Evolutionary conservation across 768 basidiomycete species (phyloP).

Genomic region (Kwoniella sp.): DNA sequence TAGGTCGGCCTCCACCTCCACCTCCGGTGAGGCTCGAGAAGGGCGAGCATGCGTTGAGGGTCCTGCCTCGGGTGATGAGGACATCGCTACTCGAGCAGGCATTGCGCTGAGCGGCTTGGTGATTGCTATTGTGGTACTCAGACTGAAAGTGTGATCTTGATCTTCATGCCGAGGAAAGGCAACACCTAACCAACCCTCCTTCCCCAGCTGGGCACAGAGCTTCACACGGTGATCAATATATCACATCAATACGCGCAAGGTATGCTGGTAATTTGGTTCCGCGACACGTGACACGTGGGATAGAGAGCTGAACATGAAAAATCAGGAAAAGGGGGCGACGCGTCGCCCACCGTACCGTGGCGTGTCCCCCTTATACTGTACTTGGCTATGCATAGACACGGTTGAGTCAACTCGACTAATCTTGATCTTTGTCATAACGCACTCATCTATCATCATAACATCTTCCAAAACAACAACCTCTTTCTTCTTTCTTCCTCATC

Average conservation of each 20-base stretch:
- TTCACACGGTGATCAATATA: neutral
- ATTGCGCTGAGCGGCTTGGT: neutral
- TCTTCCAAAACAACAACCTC: neutral
- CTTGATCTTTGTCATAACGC: neutral
- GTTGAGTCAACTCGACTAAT: constrained; percentile 1
- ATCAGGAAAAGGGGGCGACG: neutral
- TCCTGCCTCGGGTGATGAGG: constrained; percentile 12
- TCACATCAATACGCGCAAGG: too few species aligned
- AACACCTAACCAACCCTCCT: too few species aligned
- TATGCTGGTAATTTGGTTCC: neutral
- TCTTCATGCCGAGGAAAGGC: too few species aligned
- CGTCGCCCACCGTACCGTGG: neutral
- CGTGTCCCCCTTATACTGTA: too few species aligned
- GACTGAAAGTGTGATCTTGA: too few species aligned
- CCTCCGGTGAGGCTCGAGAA: neutral
- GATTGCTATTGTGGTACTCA: neutral
- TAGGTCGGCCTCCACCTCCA: constrained; percentile 3
- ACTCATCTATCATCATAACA: too few species aligned
- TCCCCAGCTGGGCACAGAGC: too few species aligned
- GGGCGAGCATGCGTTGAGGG: constrained; percentile 14
- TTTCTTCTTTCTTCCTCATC: constrained; percentile 23
- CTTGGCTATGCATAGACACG: neutral
- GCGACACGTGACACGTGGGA: neutral
- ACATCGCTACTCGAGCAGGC: constrained; percentile 4
- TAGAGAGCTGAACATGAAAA: constrained; percentile 2